Conservation (phyloP, 106 monocot species). For the Phalaenopsis equestris region DNA sequence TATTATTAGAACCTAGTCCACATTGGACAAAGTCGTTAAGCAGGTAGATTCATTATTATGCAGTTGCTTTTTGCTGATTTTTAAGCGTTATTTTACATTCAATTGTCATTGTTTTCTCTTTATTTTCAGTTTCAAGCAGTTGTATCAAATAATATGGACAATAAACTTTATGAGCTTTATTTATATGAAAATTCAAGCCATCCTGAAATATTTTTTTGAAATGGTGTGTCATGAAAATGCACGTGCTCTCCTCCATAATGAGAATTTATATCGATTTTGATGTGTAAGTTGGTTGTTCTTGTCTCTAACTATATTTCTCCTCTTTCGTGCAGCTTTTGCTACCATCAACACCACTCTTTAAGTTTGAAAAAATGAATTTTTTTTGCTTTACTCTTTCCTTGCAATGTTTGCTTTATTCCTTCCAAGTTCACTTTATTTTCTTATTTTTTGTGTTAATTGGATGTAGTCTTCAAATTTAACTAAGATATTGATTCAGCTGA, state of each 20-base stretch:
- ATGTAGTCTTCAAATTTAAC: constrained; percentile 46
- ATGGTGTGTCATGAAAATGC: constrained; percentile 91
- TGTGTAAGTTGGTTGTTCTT: constrained; percentile 34
- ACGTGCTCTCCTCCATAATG: constrained; percentile 76
- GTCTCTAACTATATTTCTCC: neutral
- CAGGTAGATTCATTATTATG: constrained; percentile 40
- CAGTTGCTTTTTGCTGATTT: neutral
- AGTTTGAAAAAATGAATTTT: no score
- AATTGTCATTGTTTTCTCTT: constrained; percentile 4
- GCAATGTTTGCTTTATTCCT: no score
- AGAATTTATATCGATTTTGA: constrained; percentile 84
- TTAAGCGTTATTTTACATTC: neutral
- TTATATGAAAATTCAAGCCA: constrained; percentile 70
- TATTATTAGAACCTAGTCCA: constrained; percentile 88
- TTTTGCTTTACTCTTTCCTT: neutral
- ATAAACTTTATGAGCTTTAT: constrained; percentile 79
- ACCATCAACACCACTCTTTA: no score
- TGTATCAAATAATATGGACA: constrained; percentile 74
- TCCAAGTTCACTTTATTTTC: neutral
- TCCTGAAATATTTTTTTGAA: constrained; percentile 49
- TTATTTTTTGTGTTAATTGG: neutral
- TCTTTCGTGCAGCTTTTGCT: neutral
- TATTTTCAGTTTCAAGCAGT: constrained; percentile 74
- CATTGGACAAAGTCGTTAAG: constrained; percentile 92
- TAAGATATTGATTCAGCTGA: constrained; percentile 66